Percentiles rank a stretch among this genome's conserved stretches.
Conservation (phyloP, 2,329 filamentous ascomycete species). For the Cladophialophora carrionii region DNA sequence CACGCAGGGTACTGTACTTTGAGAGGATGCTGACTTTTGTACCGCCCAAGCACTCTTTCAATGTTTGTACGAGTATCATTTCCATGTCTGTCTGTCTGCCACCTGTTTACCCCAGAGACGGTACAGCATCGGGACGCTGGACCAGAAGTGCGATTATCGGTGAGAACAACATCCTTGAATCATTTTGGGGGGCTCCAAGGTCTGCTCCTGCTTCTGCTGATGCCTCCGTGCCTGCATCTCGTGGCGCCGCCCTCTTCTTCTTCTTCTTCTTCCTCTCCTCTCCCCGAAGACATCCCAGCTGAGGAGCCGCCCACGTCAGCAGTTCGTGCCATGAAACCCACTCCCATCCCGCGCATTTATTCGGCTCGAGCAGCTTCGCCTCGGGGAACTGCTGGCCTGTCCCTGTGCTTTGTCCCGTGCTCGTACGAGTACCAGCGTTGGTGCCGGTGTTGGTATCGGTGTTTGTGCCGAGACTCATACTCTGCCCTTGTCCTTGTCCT, state of each 20-base stretch:
- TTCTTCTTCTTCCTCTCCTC: conserved; percentile 18
- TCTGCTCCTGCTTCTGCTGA: conserved; percentile 12
- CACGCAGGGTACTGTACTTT: too few relatives aligned
- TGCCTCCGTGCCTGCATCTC: not conserved
- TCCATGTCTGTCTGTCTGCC: not conserved
- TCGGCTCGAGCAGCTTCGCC: conserved; percentile 50
- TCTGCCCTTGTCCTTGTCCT: not conserved
- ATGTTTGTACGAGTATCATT: not conserved
- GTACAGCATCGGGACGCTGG: conserved; percentile 45
- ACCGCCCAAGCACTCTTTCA: too few relatives aligned
- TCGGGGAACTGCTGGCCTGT: conserved; percentile 47
- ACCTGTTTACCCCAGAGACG: conserved; percentile 21
- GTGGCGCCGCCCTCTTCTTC: not conserved
- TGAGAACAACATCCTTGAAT: conserved; percentile 47
- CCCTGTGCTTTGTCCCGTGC: too few relatives aligned
- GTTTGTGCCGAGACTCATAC: too few relatives aligned
- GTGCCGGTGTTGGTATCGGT: conserved; percentile 30
- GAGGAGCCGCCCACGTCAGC: conserved; percentile 43
- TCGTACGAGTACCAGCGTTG: not conserved
- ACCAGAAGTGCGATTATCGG: conserved; percentile 53
- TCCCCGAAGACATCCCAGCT: not conserved
- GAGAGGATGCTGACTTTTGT: too few relatives aligned
- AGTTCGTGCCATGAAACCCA: conserved; percentile 58
- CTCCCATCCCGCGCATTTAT: conserved; percentile 61
- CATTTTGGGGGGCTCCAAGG: not conserved